Base-by-base conservation (phyloP, 306 rosid species). In the Coriaria nepalensis region DNA sequence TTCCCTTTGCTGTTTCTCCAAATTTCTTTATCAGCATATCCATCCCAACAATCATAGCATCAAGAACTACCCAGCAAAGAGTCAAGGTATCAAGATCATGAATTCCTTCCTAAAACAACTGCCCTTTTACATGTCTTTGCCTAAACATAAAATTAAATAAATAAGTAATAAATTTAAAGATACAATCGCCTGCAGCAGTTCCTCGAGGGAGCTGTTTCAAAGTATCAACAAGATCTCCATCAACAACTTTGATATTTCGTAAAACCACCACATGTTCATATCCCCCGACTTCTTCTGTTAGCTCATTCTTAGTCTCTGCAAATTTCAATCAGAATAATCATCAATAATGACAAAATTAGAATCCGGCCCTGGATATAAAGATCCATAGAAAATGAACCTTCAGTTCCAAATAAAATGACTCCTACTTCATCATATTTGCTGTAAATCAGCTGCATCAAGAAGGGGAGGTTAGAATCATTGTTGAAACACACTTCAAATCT, bases 11-110 rank as follows among this genome's bases (percentile, higher is more conserved):
- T 39, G 95, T 81, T 29, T 62, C 71, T 55, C 78, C 80, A 64
- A 65, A 88, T 64, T 76, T 84, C 73, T 88, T 88, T 42, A 88
- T 88, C 57, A 88, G 55, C 78, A 84, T 76, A 77, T 88, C 97
- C 95, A 88, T 62, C 61, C 86, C 97, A 56, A 88, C 84, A 64
- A 88, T 77, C 55, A 88, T 68, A 56, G 90, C 95, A 60, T 81
- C 97, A 58, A 88, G 93, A 81, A 78, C 97, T 88, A 70, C 56
- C 65, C 36, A 8, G 45, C 39, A 51, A 62, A n/a, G n/a, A 63
- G 88, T 88, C 74, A 83, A 88, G 96, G 83, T 10, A 43, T 49
- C 60, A 74, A 45, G 38, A 43, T 64, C 37, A 44, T 43, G 37
- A 47, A 40, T 54, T 59, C 59, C 67, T 38, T 41, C 50, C 42